Evolutionary conservation across 1,139 yeast species (phyloP).

Genomic region (Saccharomyces pastorianus): DNA sequence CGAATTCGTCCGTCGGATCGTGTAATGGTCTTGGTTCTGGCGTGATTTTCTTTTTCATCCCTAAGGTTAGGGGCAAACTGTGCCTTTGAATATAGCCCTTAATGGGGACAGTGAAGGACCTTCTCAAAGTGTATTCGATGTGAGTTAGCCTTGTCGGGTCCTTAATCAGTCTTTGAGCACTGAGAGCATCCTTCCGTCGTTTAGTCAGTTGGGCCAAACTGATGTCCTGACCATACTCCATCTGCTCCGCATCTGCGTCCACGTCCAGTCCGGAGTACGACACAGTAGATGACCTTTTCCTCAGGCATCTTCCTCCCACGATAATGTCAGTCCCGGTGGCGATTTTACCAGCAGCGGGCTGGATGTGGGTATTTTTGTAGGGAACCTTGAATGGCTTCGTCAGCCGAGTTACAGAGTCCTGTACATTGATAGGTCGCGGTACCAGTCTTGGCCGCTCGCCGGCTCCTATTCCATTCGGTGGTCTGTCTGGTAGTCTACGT

Average conservation of each 20-base stretch:
- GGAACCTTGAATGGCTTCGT: slow-evolving; percentile 44
- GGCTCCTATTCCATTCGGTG: slow-evolving; percentile 33
- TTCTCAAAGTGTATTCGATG: slow-evolving; percentile 35
- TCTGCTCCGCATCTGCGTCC: no score
- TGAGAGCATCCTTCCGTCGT: slow-evolving; percentile 40
- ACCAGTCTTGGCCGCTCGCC: slow-evolving; percentile 30
- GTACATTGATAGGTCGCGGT: slow-evolving; percentile 26
- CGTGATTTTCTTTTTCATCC: slow-evolving; percentile 61
- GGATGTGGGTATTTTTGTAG: slow-evolving; percentile 25
- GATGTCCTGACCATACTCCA: slow-evolving; percentile 37
- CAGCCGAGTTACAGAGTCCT: slow-evolving; percentile 27
- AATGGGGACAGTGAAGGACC: slow-evolving; percentile 46
- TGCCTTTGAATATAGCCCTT: slow-evolving; percentile 35
- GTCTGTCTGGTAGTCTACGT: slow-evolving; percentile 29
- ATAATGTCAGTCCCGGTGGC: slow-evolving; percentile 30
- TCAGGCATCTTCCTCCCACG: slow-evolving; percentile 34
- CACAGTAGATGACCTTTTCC: slow-evolving; percentile 30
- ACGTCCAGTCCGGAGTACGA: slow-evolving; percentile 27
- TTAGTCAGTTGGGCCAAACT: slow-evolving; percentile 6
- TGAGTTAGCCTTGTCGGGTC: slow-evolving; percentile 31
- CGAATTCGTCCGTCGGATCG: slow-evolving; percentile 89
- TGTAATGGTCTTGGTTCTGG: slow-evolving; percentile 83
- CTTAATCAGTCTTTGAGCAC: slow-evolving; percentile 38
- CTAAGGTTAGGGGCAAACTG: slow-evolving; percentile 65
- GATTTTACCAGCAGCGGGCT: slow-evolving; percentile 15